A percentile compares a stretch with the other conserved stretches of the same genome.
Evolutionary conservation across 768 basidiomycete species (phyloP).

Genomic region (Termitomyces sp.): DNA sequence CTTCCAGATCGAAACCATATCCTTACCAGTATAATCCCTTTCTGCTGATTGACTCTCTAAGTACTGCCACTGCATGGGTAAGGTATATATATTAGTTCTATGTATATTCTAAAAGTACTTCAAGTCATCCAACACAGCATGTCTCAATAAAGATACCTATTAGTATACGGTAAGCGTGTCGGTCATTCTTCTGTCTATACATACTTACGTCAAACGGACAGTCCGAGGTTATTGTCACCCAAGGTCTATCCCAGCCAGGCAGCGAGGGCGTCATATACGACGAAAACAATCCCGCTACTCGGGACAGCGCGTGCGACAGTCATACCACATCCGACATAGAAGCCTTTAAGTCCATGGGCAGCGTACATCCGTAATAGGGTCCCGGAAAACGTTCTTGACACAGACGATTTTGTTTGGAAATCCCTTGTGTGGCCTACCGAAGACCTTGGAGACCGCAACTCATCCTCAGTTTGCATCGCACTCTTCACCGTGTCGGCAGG

Average conservation of each 20-base stretch:
- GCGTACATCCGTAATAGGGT: slow-evolving; percentile 70
- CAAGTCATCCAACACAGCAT: too few relatives aligned
- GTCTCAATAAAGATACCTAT: too few relatives aligned
- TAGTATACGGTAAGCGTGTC: too few relatives aligned
- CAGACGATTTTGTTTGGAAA: neutral
- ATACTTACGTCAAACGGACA: too few relatives aligned
- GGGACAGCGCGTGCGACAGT: slow-evolving; percentile 84
- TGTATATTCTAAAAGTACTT: too few relatives aligned
- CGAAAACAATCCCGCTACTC: slow-evolving; percentile 89
- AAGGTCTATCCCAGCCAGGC: slow-evolving; percentile 33
- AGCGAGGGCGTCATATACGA: slow-evolving; percentile 81
- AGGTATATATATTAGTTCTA: too few relatives aligned
- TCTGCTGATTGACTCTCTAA: too few relatives aligned
- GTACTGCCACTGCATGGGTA: too few relatives aligned
- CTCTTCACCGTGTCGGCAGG: slow-evolving; percentile 91
- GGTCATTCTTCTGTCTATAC: too few relatives aligned
- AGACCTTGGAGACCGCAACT: slow-evolving; percentile 48
- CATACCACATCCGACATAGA: slow-evolving; percentile 93
- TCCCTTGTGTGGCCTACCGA: neutral
- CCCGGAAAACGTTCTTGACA: slow-evolving; percentile 37
- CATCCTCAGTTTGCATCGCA: slow-evolving; percentile 86
- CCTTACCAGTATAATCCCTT: too few relatives aligned
- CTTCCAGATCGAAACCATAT: too few relatives aligned
- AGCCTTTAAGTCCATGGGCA: slow-evolving; percentile 72
- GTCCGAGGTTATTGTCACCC: neutral